phyloP scores from a whole-genome alignment of 495 filamentous ascomycete species.

The Aspergillus heteromorphus region DNA sequence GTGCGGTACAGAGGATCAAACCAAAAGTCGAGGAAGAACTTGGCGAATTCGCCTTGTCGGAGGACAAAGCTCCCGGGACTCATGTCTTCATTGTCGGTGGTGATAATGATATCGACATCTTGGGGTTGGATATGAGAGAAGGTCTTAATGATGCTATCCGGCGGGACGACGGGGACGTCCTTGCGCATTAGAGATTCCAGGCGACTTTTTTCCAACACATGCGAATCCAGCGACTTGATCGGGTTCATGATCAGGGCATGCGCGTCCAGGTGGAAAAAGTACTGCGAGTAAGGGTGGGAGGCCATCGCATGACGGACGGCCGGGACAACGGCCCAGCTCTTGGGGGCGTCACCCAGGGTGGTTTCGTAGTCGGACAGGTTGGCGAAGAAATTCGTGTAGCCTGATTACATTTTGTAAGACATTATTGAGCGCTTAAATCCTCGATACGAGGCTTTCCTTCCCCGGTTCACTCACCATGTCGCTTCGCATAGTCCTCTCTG shows the following conservation, averaged over 20 bases:
- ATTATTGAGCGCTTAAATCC: conserved; percentile 8
- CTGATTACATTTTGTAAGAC: conserved; percentile 37
- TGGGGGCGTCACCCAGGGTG: conserved; percentile 55
- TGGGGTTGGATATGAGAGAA: conserved; percentile 72
- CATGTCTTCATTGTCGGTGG: conserved; percentile 81
- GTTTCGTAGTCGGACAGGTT: conserved; percentile 64
- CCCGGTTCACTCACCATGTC: conserved; percentile 63
- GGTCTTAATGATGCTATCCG: conserved; percentile 94
- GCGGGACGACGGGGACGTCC: conserved; percentile 83
- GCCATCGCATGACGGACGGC: conserved; percentile 90
- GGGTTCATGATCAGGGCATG: conserved; percentile 91
- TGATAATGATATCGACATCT: conserved; percentile 75
- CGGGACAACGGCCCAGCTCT: conserved; percentile 73
- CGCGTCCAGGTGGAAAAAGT: conserved; percentile 79
- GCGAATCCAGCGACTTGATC: conserved; percentile 56
- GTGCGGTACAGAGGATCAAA: conserved; percentile 88
- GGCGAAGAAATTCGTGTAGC: conserved; percentile 82
- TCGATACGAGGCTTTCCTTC: not conserved
- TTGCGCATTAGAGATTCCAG: conserved; percentile 80
- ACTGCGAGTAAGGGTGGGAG: conserved; percentile 63
- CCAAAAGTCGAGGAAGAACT: conserved; percentile 92
- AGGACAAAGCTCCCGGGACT: conserved; percentile 73
- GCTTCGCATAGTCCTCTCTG: conserved; percentile 75
- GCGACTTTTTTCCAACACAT: conserved; percentile 59
- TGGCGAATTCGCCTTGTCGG: conserved; percentile 79